Conservation (phyloP, 1,284 basidiomycete species). For the Cryptococcus wingfieldii region DNA sequence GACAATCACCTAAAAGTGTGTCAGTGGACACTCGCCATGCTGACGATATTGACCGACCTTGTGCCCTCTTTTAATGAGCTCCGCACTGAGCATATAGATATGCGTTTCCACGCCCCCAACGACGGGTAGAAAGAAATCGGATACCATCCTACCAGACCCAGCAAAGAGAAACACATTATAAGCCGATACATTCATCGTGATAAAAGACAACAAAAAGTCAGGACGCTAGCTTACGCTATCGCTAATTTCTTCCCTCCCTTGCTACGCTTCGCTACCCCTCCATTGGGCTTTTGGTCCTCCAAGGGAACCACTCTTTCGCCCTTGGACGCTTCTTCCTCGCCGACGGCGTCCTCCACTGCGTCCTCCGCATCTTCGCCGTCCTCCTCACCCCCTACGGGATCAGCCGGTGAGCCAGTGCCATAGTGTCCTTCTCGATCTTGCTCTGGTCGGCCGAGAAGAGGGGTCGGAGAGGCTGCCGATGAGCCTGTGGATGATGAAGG, state of each 20-base stretch:
- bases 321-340: conserved; percentile 11
- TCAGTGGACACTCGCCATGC: neutral
- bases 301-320: neutral
- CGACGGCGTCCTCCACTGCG: conserved; percentile 12
- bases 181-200: conserved; percentile 14
- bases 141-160: conserved; percentile 65
- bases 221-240: conserved; percentile 26
- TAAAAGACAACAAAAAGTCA: neutral
- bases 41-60: conserved; percentile 56
- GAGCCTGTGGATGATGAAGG: neutral
- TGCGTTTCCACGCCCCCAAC: conserved; percentile 97
- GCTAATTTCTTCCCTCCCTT: conserved; percentile 12
- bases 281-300: conserved; percentile 1
- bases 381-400: conserved; percentile 1
- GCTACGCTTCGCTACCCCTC: conserved; percentile 4
- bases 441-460: conserved; percentile 12
- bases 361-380: conserved; percentile 10
- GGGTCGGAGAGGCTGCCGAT: conserved; percentile 16
- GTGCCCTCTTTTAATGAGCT: conserved; percentile 77
- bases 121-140: conserved; percentile 93
- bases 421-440: neutral
- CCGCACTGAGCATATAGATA: conserved; percentile 86
- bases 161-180: conserved; percentile 14
- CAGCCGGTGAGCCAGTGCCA: conserved; percentile 7
- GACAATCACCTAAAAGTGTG: conserved; percentile 68